Conservation (phyloP, 2,329 filamentous ascomycete genomes). For the Gliomastix tumulicola region DNA sequence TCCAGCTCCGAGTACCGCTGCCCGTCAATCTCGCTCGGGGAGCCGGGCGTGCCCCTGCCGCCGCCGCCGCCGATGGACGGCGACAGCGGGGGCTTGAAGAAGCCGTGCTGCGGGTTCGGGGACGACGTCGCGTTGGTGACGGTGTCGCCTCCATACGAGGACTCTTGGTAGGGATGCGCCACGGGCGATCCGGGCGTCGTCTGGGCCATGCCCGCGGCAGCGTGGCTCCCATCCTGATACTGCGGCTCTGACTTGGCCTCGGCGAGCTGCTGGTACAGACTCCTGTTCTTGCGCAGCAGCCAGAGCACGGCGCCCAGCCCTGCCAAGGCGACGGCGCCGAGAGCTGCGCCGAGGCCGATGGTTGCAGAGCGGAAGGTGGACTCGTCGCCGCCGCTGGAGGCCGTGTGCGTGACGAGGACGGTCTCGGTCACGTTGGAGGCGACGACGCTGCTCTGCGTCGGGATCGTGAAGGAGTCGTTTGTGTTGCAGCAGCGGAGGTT, state of each 20-base stretch:
- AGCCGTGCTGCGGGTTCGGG: neutral
- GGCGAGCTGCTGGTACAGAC: conserved; percentile 5
- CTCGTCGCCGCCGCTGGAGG: neutral
- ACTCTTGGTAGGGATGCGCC: too few species aligned
- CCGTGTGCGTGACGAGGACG: conserved; percentile 13
- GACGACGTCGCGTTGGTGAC: too few species aligned
- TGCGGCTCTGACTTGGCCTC: too few species aligned
- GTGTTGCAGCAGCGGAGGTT: conserved; percentile 20
- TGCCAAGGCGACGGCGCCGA: conserved; percentile 11
- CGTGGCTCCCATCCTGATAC: too few species aligned
- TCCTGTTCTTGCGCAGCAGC: conserved; percentile 12
- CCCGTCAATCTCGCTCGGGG: too few species aligned
- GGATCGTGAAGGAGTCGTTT: conserved; percentile 10
- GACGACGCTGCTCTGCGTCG: conserved; percentile 12
- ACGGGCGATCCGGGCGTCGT: too few species aligned
- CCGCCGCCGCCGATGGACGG: neutral
- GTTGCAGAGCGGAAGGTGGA: conserved; percentile 12
- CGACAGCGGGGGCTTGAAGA: neutral
- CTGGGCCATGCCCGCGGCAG: too few species aligned
- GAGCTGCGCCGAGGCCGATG: conserved; percentile 13
- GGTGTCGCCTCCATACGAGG: too few species aligned
- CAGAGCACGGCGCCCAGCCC: conserved; percentile 8
- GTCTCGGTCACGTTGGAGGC: conserved; percentile 1
- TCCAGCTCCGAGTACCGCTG: conserved; percentile 3
- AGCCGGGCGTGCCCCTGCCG: too few species aligned